Base-by-base conservation (phyloP, 2,329 filamentous ascomycete species). In the Monilinia fructigena region DNA sequence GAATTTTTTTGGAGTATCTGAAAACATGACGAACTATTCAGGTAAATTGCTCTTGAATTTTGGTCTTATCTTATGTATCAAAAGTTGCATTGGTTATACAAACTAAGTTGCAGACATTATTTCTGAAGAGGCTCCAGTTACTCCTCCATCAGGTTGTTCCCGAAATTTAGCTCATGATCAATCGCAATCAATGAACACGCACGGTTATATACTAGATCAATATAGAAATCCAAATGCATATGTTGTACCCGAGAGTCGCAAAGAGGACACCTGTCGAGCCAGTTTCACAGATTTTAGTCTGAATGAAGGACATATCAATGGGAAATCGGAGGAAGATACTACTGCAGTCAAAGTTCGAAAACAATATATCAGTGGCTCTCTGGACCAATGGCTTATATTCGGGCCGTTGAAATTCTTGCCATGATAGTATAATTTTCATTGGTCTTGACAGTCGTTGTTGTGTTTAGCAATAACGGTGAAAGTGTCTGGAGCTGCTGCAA, bases 381-480 rank as follows among this genome's bases (percentile, higher is more conserved):
- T 20, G 40, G 56, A 40, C 66, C 45, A 4, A 48, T 63, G 55
- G 50, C 67, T 23, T 60, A 62, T 47, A 68, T 72, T 40, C 67
- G 71, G 50, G 63, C 66, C 10, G 23, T 69, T 8, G 66, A 68
- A 2, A 67, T 73, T 48, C 12, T 70, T n/a, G 61, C 68, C 10
- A 70, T 69, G 70, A 61, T 70, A 14, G 35, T 67, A 14, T 70
- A 68, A 0, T 63, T 71, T 23, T 68, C 66, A 8, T 64, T 72
- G 40, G 68, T 72, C 18, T 47, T 72, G 20, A 69, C 58, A 1
- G 69, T 68, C 4, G 66, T 72, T 16, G 26, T 70, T 2, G 67
- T 68, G 35, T 71, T 70, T 53, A 55, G 40, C 20, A 56, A 68
- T 42, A 63, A 67, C 20, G 47, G 71, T 10, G 58, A 63, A 16